Conservation (phyloP, 768 basidiomycete species). For the Coprinopsis marcescibilis region DNA sequence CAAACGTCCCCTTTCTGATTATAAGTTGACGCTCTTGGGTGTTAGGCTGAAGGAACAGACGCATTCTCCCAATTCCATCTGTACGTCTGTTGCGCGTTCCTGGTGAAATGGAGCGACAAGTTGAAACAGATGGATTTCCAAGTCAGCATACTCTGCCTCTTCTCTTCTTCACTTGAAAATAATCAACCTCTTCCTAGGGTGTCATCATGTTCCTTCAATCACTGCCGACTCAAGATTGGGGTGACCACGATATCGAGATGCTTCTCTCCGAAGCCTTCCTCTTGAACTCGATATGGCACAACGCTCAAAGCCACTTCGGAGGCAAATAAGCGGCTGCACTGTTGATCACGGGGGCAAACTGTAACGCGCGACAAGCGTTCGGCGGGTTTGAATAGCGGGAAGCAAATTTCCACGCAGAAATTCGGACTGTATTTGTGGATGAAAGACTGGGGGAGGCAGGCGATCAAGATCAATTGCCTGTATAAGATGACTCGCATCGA, state of each 20-base stretch:
- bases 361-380: too few species aligned
- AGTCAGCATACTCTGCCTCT: slow-evolving; percentile 56
- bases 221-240: slow-evolving; percentile 88
- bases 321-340: slow-evolving; percentile 33
- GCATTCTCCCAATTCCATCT: slow-evolving; percentile 99
- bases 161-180: not conserved
- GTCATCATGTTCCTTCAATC: slow-evolving; percentile 99
- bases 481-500: too few species aligned
- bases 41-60: slow-evolving; percentile 91
- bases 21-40: slow-evolving; percentile 1
- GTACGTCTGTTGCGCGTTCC: slow-evolving; percentile 96
- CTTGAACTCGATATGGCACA: slow-evolving; percentile 88
- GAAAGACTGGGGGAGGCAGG: too few species aligned
- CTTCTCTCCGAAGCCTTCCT: slow-evolving; percentile 95
- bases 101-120: slow-evolving; percentile 92
- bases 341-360: too few species aligned
- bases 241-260: slow-evolving; percentile 93
- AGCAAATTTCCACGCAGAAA: too few species aligned
- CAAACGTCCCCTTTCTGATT: not conserved
- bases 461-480: too few species aligned
- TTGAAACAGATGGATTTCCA: slow-evolving; percentile 98
- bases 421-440: too few species aligned
- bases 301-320: slow-evolving; percentile 82
- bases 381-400: too few species aligned
- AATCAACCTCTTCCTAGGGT: slow-evolving; percentile 45